These are phyloP conservation scores for Cryphonectria carpinicola DNA, from an alignment of 2,329 filamentous ascomycete genomes.

Conservation along the genomic window DNA sequence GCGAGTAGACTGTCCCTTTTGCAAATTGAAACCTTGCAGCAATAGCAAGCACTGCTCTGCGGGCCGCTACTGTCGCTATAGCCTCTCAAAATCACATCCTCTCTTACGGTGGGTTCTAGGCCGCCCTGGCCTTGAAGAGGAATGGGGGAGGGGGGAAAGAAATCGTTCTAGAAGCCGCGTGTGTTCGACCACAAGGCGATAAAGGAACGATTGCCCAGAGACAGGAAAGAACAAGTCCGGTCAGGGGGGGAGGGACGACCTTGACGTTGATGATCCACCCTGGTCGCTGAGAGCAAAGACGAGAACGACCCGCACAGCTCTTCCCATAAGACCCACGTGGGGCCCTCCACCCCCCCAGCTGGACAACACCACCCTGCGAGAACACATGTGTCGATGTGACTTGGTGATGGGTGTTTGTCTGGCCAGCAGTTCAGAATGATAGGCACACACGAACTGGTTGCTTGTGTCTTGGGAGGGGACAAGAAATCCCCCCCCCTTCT, in stretches of 20 bases:
- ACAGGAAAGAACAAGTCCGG: background rate
- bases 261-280: background rate
- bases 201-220: background rate
- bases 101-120: background rate
- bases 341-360: background rate
- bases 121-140: background rate
- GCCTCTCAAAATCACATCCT: background rate
- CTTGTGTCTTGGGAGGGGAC: background rate
- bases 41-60: background rate
- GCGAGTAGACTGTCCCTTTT: background rate
- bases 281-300: background rate
- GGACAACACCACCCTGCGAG: slow-evolving; percentile 8
- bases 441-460: background rate
- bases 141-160: background rate
- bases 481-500: background rate
- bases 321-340: slow-evolving; percentile 9
- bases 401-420: background rate
- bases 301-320: background rate
- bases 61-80: background rate
- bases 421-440: background rate
- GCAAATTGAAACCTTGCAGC: background rate
- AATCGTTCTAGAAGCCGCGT: slow-evolving; percentile 12
- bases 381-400: slow-evolving; percentile 1
- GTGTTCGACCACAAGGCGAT: background rate
- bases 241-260: background rate